phyloP scores from a whole-genome alignment of 495 filamentous ascomycete genomes.

The Aspergillus asperescens region DNA sequence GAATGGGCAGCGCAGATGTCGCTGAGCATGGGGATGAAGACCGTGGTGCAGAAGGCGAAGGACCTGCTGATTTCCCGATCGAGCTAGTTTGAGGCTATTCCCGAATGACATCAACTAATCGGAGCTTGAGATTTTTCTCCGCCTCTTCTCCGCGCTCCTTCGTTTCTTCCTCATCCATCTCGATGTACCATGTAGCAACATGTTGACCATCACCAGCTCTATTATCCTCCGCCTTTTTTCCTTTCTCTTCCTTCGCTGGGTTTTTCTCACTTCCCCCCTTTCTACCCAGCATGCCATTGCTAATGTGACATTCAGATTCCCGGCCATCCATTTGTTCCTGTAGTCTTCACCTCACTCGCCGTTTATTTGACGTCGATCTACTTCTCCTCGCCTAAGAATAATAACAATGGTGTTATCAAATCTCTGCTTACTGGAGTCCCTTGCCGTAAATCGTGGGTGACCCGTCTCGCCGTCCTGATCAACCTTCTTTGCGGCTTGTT shows the following conservation, averaged over 20 bases:
- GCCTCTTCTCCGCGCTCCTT: not conserved
- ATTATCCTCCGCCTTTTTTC: conserved; percentile 51
- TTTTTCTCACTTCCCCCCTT: conserved; percentile 34
- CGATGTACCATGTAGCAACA: conserved; percentile 6
- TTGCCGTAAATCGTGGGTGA: conserved; percentile 52
- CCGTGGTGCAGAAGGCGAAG: conserved; percentile 29
- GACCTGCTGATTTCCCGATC: conserved; percentile 22
- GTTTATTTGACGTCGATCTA: conserved; percentile 69
- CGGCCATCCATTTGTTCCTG: conserved; percentile 54
- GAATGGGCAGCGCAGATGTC: conserved; percentile 61
- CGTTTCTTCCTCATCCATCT: not conserved
- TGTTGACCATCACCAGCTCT: conserved; percentile 52
- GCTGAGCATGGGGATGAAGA: conserved; percentile 45
- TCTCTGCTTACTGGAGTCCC: conserved; percentile 75
- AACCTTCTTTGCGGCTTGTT: conserved; percentile 63
- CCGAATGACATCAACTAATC: conserved; percentile 13
- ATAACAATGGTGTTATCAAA: conserved; percentile 34
- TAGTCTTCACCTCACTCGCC: conserved; percentile 64
- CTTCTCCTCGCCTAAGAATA: not conserved
- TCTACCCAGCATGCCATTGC: conserved; percentile 17
- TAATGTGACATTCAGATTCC: conserved; percentile 48
- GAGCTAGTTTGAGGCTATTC: conserved; percentile 14
- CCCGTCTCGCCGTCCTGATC: conserved; percentile 58
- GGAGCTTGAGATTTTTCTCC: not conserved
- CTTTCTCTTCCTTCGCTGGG: conserved; percentile 86